Conservation (phyloP, 1,139 yeast species). For the Debaryomyces nepalensis region DNA sequence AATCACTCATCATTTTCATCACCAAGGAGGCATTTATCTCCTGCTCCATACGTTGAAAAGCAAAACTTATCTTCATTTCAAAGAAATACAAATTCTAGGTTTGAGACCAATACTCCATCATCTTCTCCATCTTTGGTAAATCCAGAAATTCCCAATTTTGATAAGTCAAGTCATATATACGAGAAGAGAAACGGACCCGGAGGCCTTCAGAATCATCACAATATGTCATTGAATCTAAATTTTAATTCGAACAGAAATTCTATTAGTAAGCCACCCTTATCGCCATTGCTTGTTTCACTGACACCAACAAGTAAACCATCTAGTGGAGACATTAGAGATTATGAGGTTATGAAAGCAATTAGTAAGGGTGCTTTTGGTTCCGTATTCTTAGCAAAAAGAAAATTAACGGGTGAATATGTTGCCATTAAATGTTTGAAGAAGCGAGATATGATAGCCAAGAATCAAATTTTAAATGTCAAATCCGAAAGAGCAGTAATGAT, state of each 20-base stretch:
- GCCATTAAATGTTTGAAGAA: conserved; percentile 95
- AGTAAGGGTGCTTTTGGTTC: conserved; percentile 98
- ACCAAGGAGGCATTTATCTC: conserved; percentile 60
- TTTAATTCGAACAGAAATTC: conserved; percentile 21
- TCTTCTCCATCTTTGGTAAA: conserved; percentile 44
- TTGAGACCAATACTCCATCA: conserved; percentile 41
- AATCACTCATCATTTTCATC: conserved; percentile 47
- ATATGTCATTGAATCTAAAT: conserved; percentile 19
- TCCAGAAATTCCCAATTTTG: conserved; percentile 15
- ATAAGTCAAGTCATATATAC: conserved; percentile 7
- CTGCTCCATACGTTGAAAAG: conserved; percentile 52
- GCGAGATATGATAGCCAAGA: conserved; percentile 95
- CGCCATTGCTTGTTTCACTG: conserved; percentile 77
- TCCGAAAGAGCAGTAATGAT: conserved; percentile 97
- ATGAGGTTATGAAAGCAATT: conserved; percentile 88
- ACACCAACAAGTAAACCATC: conserved; percentile 52
- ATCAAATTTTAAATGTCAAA: conserved; percentile 91
- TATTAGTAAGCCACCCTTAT: conserved; percentile 63
- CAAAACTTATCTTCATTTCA: conserved; percentile 61
- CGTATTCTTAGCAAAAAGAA: conserved; percentile 83
- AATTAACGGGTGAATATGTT: conserved; percentile 89
- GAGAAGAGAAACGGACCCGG: conserved; percentile 25
- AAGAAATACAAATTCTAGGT: conserved; percentile 42
- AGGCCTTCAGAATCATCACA: conserved; percentile 19
- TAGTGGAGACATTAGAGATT: conserved; percentile 80